Evolutionary conservation across 2,329 filamentous ascomycete genomes (phyloP).

Genomic region (Arthrobotrys musiformis): DNA sequence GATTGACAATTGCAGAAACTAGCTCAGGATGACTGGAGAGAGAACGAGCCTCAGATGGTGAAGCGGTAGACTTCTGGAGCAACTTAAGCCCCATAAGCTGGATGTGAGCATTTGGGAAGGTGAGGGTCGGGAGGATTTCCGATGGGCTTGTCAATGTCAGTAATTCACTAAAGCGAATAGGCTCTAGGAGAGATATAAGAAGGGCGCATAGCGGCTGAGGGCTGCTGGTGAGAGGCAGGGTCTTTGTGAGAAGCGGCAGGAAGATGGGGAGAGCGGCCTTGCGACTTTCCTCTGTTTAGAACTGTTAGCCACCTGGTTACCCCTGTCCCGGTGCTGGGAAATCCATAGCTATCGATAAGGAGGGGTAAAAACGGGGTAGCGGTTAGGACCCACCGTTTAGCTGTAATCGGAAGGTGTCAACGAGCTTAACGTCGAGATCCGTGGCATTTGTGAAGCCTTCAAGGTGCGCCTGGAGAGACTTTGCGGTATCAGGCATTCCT

Average conservation of each 20-base stretch:
- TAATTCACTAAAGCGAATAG: constrained; percentile 46
- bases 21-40: constrained; percentile 52
- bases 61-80: constrained; percentile 49
- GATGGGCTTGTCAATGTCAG: constrained; percentile 51
- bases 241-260: constrained; percentile 52
- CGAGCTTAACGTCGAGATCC: constrained; percentile 50
- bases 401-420: constrained; percentile 55
- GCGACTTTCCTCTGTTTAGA: constrained; percentile 45
- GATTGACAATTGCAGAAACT: constrained; percentile 51
- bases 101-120: constrained; percentile 53
- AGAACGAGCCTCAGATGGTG: constrained; percentile 43
- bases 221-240: constrained; percentile 43
- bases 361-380: constrained; percentile 36
- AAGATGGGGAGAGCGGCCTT: constrained; percentile 51
- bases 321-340: no score
- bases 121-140: constrained; percentile 52
- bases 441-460: constrained; percentile 53
- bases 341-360: constrained; percentile 49
- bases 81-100: constrained; percentile 48
- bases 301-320: constrained; percentile 18
- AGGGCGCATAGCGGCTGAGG: constrained; percentile 54
- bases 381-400: constrained; percentile 44
- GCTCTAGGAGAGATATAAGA: constrained; percentile 44
- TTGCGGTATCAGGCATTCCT: constrained; percentile 55
- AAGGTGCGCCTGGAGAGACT: constrained; percentile 48